Conservation (phyloP, 2,329 filamentous ascomycete species). For the Diaporthe sp. region DNA sequence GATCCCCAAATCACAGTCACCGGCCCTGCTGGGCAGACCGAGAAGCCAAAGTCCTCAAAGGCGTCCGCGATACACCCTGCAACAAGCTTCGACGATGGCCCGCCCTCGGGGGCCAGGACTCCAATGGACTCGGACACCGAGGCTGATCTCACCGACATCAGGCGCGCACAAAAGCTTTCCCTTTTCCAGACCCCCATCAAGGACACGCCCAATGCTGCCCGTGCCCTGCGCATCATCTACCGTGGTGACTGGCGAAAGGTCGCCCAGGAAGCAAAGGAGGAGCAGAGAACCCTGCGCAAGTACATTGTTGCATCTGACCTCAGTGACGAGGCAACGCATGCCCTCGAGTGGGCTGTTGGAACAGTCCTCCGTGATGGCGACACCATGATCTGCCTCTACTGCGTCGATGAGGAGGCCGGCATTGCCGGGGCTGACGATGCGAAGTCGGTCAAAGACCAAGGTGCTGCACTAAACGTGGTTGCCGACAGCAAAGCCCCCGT, state of each 20-base stretch:
- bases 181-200: constrained; percentile 84
- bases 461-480: constrained; percentile 75
- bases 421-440: constrained; percentile 73
- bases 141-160: constrained; percentile 85
- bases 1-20: constrained; percentile 76
- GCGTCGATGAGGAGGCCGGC: constrained; percentile 86
- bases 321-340: constrained; percentile 93
- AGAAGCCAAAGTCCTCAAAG: constrained; percentile 61
- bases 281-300: constrained; percentile 82
- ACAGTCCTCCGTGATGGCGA: constrained; percentile 95
- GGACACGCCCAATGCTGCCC: constrained; percentile 78
- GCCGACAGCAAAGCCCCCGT: constrained; percentile 51
- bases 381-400: constrained; percentile 92
- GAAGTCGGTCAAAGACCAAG: constrained; percentile 80
- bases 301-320: constrained; percentile 97
- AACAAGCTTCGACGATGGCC: constrained; percentile 82
- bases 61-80: constrained; percentile 79
- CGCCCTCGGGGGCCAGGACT: constrained; percentile 62
- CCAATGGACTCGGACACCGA: constrained; percentile 87
- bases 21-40: constrained; percentile 62
- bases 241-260: constrained; percentile 86
- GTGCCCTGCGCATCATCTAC: constrained; percentile 89
- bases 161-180: constrained; percentile 85
- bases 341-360: constrained; percentile 96
- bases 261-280: constrained; percentile 81